Evolutionary conservation across 2,329 filamentous ascomycete genomes (phyloP).

Genomic region (Coleophoma crateriformis): DNA sequence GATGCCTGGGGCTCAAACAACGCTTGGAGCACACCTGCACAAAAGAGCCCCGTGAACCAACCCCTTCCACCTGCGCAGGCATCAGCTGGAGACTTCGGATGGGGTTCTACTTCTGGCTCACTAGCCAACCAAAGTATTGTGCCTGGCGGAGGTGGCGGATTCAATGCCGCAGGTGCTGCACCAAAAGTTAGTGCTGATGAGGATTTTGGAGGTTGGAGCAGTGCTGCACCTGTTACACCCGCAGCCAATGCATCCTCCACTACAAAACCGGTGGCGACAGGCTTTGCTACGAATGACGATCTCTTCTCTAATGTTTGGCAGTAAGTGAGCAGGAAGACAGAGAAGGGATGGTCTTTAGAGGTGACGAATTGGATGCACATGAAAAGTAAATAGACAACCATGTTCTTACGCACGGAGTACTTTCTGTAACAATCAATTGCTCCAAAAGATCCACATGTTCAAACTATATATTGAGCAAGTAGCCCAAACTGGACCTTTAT

Average conservation of each 20-base stretch:
- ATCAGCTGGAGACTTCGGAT: slow-evolving; percentile 56
- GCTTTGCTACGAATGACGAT: slow-evolving; percentile 70
- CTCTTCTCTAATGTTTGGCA: slow-evolving; percentile 96
- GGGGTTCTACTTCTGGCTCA: slow-evolving; percentile 41
- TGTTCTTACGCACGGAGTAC: no score
- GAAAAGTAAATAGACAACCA: neutral
- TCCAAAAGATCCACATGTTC: neutral
- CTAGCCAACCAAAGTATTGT: slow-evolving; percentile 56
- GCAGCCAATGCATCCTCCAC: slow-evolving; percentile 28
- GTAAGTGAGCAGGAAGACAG: slow-evolving; percentile 32
- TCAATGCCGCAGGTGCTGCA: slow-evolving; percentile 38
- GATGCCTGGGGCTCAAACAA: slow-evolving; percentile 82
- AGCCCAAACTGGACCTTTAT: no score
- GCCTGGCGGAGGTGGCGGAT: slow-evolving; percentile 58
- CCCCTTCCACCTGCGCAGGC: slow-evolving; percentile 24
- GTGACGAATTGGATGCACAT: neutral
- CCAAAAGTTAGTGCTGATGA: slow-evolving; percentile 82
- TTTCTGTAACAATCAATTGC: no score
- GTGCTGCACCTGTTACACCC: slow-evolving; percentile 53
- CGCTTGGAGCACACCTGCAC: slow-evolving; percentile 68
- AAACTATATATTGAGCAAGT: no score
- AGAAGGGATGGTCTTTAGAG: neutral
- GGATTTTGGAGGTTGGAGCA: slow-evolving; percentile 94
- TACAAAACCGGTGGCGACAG: slow-evolving; percentile 50
- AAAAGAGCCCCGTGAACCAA: slow-evolving; percentile 38